Evolutionary conservation across 2,329 filamentous ascomycete species (phyloP), one percentile per base, ranked within the genome.

Genomic region (Aspergillus calidoustus): DNA sequence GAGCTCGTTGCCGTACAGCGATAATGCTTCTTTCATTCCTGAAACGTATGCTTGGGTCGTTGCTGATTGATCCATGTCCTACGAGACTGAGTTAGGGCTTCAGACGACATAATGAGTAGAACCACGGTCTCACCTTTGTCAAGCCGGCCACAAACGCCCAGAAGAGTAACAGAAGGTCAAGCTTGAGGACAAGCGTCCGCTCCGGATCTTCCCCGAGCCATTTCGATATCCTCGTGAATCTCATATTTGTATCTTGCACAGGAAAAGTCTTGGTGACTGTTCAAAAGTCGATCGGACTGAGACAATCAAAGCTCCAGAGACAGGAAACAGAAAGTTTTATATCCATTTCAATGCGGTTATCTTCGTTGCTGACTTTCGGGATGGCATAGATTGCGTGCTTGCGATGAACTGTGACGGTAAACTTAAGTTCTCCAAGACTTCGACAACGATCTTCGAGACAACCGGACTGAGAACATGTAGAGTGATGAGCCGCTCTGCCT

Each of bases 21-120:
- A 64, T 22, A 80, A 71, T 31, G 78, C 76, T 47, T 80, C 77
- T 59, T 79, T 75, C 54, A 79, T 73, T 1, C 78, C 78, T 28
- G 70, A 74, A 19, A 77, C 75, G 46, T 78, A 79, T 48, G 77
- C 77, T 41, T 62, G 60, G 4, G 60, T 62, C 43, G 60, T 62
- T 30, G 60, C 54, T 13, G 60, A 62, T 49, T 59, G 60, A 47
- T 62, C 60, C 60, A 62, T 62, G 22, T 62, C 60, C 60, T 62
- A 11, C 23, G 5, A n/a, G 19, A 43, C 4, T 7, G 2, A 19
- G 17, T 54, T 54, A 54, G 52, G 52, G 52, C 52, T 46, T 19
- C 17, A 34, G 28, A n/a, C 8, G 11, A 4, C 22, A 43, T 43
- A 25, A 22, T 8, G 2, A 54, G 38, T 30, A 31, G 34, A 2